phyloP scores from a whole-genome alignment of 192 early-diverging fungal species.

The Kappamyces sp. region DNA sequence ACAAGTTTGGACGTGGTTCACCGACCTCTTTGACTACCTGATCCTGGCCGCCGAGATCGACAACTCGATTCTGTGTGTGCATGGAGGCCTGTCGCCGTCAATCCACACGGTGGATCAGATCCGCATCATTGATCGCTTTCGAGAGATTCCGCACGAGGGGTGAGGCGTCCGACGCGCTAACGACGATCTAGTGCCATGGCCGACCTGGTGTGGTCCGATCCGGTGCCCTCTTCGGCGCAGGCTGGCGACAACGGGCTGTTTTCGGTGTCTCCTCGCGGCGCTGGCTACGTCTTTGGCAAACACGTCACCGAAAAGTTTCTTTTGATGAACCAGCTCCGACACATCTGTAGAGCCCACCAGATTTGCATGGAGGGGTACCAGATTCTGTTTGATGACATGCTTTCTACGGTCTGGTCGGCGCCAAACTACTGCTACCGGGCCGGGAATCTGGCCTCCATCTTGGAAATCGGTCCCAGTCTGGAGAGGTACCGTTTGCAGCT shows the following conservation, averaged over 20 bases:
- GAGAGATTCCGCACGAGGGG: conserved; percentile 91
- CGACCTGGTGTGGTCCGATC: conserved; percentile 90
- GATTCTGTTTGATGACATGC: conserved; percentile 77
- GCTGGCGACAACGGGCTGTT: conserved; percentile 66
- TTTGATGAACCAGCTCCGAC: conserved; percentile 67
- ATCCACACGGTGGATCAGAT: conserved; percentile 86
- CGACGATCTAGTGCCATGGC: conserved; percentile 59
- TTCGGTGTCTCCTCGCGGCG: conserved; percentile 77
- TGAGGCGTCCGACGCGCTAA: neutral
- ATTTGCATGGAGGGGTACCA: conserved; percentile 85
- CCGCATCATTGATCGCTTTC: conserved; percentile 74
- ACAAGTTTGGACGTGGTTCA: conserved; percentile 88
- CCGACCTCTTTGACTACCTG: conserved; percentile 90
- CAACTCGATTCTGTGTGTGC: conserved; percentile 88
- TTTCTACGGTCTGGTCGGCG: conserved; percentile 85
- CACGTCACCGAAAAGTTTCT: conserved; percentile 74
- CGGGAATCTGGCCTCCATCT: conserved; percentile 77
- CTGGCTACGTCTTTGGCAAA: conserved; percentile 81
- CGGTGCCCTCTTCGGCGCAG: conserved; percentile 32
- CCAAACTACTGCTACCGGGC: conserved; percentile 79
- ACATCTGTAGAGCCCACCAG: conserved; percentile 82
- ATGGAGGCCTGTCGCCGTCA: conserved; percentile 82
- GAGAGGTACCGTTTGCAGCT: conserved; percentile 36
- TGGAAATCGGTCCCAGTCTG: conserved; percentile 68
- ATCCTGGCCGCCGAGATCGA: conserved; percentile 84